Evolutionary conservation across 2,329 filamentous ascomycete genomes (phyloP), one percentile per base, ranked within the genome.

Genomic region (Aureobasidium leucospermi): DNA sequence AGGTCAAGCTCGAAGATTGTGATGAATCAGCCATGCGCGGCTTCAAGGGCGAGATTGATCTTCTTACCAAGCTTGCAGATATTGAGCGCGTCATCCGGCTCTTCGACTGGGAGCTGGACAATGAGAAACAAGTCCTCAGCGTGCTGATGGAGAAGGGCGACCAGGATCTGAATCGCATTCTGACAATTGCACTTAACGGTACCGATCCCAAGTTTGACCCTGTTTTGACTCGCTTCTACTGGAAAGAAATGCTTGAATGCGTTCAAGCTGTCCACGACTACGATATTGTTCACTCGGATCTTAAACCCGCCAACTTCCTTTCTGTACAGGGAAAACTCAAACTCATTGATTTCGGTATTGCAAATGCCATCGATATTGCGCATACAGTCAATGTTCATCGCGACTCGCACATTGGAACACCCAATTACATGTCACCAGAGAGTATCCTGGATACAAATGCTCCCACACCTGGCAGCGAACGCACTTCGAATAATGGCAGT

Each of bases 241-340:
- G 94, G 94, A 94, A 96, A 73, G 94, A 99, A 75, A 99, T 99
- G 94, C 85, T 99, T 16, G 91, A 96, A 72, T 97, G 94, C 70
- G 85, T 99, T 6, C 84, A 89, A 65, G 85, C 93, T 0, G 91
- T 99, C 1, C 94, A 99, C 70, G 83, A 88, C 11, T 81, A 87
- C 71, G 91, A 96, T 69, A 92, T 99, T 64, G 94, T 99, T 3
- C 94, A 99, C 75, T 96, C 91, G 0, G 94, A 99, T 70, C 80
- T 99, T 39, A 99, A 99, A 74, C 94, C 94, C 0, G 92, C 92
- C 67, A 99, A 99, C 72, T 99, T 99, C 71, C 87, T 99, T 28
- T 81, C 97, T 19, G 91, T 96, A 16, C 85, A 91, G 69, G 94
- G 94, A 28, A 84, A 87, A 29, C 79, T 99, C 39, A 99, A 99